phyloP scores from a whole-genome alignment of 2,329 filamentous ascomycete species.

The Colletotrichum neosansevieriae region DNA sequence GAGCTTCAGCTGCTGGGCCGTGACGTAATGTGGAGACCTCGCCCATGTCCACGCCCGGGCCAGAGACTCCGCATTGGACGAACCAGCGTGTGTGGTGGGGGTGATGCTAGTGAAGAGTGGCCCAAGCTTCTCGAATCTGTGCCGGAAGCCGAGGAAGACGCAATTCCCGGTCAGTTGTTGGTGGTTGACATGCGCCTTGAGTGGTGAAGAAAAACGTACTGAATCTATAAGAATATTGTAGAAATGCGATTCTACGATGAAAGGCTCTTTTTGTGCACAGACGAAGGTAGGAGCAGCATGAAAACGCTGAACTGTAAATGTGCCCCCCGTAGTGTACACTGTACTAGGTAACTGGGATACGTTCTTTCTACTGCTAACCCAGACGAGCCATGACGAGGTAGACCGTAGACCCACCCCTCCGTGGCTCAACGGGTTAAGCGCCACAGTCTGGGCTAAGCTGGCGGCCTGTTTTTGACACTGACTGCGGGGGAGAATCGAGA shows the following conservation, averaged over 20 bases:
- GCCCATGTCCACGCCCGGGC: slow-evolving; percentile 23
- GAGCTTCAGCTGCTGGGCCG: slow-evolving; percentile 29
- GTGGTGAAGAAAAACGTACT: no score
- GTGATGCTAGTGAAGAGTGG: background rate
- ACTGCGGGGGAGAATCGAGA: slow-evolving; percentile 34
- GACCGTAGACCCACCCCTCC: slow-evolving; percentile 25
- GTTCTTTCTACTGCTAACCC: background rate
- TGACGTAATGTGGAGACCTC: slow-evolving; percentile 36
- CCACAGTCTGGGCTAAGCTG: slow-evolving; percentile 29
- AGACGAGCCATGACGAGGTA: background rate
- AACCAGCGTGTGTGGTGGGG: slow-evolving; percentile 4
- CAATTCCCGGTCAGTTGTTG: background rate
- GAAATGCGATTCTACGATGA: no score
- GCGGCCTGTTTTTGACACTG: slow-evolving; percentile 35
- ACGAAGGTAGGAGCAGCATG: no score
- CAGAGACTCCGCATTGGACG: slow-evolving; percentile 34
- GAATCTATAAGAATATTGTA: no score
- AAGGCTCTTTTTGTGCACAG: no score
- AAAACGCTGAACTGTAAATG: no score
- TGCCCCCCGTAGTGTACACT: no score
- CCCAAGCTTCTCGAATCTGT: slow-evolving; percentile 27
- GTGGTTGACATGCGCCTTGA: no score
- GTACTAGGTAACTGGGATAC: no score
- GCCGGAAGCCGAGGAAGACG: background rate
- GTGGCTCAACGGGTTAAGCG: slow-evolving; percentile 25